phyloP scores from a whole-genome alignment of 2,329 filamentous ascomycete species.

The Tolypocladium tundrense region DNA sequence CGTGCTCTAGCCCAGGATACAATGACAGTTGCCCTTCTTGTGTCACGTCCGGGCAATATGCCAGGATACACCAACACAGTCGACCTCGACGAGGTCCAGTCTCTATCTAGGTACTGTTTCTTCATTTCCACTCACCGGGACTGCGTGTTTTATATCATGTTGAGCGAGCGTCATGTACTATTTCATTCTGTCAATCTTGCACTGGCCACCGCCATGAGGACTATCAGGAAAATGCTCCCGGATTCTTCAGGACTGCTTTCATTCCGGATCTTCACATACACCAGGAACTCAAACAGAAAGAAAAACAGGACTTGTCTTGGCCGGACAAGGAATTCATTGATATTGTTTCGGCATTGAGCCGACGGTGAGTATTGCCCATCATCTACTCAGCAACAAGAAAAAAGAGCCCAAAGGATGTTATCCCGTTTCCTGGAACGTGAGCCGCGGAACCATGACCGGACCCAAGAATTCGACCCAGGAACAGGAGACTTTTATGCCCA shows the following conservation, averaged over 20 bases:
- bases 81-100: slow-evolving; percentile 50
- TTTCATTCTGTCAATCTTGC: background rate
- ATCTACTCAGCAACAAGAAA: background rate
- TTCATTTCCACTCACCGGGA: slow-evolving; percentile 31
- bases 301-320: slow-evolving; percentile 8
- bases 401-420: background rate
- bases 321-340: slow-evolving; percentile 4
- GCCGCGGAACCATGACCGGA: background rate
- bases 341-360: background rate
- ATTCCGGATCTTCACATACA: background rate
- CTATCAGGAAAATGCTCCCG: background rate
- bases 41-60: slow-evolving; percentile 39
- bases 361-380: slow-evolving; percentile 3
- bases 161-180: slow-evolving; percentile 7
- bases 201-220: background rate
- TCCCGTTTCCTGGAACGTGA: background rate
- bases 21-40: slow-evolving; percentile 38
- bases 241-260: background rate
- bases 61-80: slow-evolving; percentile 39
- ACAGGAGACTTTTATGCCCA: background rate
- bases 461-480: background rate
- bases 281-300: slow-evolving; percentile 4
- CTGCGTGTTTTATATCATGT: slow-evolving; percentile 22
- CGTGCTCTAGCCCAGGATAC: slow-evolving; percentile 25
- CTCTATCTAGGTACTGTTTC: slow-evolving; percentile 53